Base-by-base conservation (phyloP, 1,284 basidiomycete species). In the Cryptococcus jaspeensis region DNA sequence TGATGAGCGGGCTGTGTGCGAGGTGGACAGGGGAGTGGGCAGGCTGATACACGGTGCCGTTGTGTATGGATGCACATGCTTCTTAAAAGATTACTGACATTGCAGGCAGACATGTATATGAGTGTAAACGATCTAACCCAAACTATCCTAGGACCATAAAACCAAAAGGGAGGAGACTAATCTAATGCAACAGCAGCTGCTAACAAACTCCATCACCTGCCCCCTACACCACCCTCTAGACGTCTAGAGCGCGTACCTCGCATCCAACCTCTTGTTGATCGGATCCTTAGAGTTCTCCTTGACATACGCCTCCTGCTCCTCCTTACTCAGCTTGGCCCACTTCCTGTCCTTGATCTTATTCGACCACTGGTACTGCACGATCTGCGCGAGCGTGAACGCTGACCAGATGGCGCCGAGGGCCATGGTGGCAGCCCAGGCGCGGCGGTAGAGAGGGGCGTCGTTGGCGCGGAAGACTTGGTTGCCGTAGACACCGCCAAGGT, bases 361-460 rank as follows among this genome's bases (percentile, higher is more conserved):
- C 8, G 61, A 63, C 45, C 55, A 28, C 22, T 66, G 42, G 55
- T 72, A 72, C 58, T 72, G 69, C 1, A 67, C 2, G 46, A 69
- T 64, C 57, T 73, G 69, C 5, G 52, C 2, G 38, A 71, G 60
- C 5, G 62, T 59, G 4, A 62, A 40, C 8, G 44, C 36, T 1
- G 67, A 52, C 0, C 58, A 60, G 28, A 68, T 45, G 6, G 60
- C 59, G 11, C 62, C 39, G n/a, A 73, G 58, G 0, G 44, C 55
- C 15, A 71, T 54, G 56, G 63, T 65, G 8, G 69, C 63, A 2
- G 50, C 62, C 59, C 73, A 69, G 2, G 68, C 73, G 15, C 64
- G 43, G 22, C 52, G 55, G 56, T 74, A 75, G 12, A 50, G 42
- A 18, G 74, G 74, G 1, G 65, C 60, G 51, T 75, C 74, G 52